A percentile compares a stretch with the other conserved stretches of the same genome.
phyloP scores from a whole-genome alignment of 306 rosid genomes.

The Acacia acuminata region DNA sequence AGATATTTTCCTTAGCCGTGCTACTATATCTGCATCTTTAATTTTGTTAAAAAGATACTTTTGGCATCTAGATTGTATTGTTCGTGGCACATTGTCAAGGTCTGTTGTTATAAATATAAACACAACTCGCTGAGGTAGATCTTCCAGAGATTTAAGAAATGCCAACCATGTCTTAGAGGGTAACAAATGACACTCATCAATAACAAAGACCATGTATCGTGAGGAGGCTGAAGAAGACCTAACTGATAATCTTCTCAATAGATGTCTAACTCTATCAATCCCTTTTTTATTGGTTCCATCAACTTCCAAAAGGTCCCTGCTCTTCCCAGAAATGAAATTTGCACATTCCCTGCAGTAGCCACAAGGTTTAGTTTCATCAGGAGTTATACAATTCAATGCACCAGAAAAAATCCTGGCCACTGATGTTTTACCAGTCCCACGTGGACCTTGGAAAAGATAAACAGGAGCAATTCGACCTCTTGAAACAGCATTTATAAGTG shows the following conservation, averaged over 20 bases:
- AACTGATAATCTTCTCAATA: slow-evolving; percentile 56
- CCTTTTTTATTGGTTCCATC: slow-evolving; percentile 90
- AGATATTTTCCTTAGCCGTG: slow-evolving; percentile 77
- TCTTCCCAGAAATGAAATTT: slow-evolving; percentile 76
- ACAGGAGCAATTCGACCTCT: slow-evolving; percentile 94
- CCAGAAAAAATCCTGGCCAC: slow-evolving; percentile 89
- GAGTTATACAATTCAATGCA: slow-evolving; percentile 81
- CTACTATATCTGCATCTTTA: slow-evolving; percentile 80
- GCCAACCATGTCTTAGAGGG: slow-evolving; percentile 94
- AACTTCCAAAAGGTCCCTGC: slow-evolving; percentile 72
- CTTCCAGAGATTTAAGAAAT: slow-evolving; percentile 91
- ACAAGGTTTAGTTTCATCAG: slow-evolving; percentile 85
- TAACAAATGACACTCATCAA: slow-evolving; percentile 94
- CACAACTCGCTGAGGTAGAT: slow-evolving; percentile 84
- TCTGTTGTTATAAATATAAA: slow-evolving; percentile 87
- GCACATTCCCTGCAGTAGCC: slow-evolving; percentile 88
- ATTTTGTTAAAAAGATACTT: slow-evolving; percentile 92
- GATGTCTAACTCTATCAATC: slow-evolving; percentile 72
- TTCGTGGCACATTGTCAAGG: slow-evolving; percentile 91
- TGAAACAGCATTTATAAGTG: slow-evolving; percentile 74
- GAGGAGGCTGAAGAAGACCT: slow-evolving; percentile 56
- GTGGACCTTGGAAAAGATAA: slow-evolving; percentile 97
- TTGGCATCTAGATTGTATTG: slow-evolving; percentile 93
- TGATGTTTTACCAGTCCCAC: slow-evolving; percentile 97
- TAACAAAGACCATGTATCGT: slow-evolving; percentile 69